Percentiles rank a stretch among this genome's conserved stretches.
phyloP scores from a whole-genome alignment of 495 filamentous ascomycete species.

The Penicillium coprophilum region DNA sequence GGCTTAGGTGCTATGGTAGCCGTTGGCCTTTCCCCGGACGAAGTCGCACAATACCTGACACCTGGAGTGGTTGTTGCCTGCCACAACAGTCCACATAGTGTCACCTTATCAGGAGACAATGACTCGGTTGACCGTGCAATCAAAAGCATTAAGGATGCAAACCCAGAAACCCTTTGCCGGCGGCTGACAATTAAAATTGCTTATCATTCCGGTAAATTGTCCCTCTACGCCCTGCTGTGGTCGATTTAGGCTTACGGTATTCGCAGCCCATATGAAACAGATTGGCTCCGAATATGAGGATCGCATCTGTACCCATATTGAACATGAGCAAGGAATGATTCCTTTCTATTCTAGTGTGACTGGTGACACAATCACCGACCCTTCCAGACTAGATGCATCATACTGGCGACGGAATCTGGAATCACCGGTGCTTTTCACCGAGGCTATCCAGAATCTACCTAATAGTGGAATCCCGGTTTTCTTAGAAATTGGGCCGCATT shows the following conservation, averaged over 20 bases:
- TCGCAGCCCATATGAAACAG: conserved; percentile 14
- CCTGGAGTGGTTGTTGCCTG: conserved; percentile 40
- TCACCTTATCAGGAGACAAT: conserved; percentile 42
- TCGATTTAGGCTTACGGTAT: conserved; percentile 4
- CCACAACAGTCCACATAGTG: conserved; percentile 41
- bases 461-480: conserved; percentile 22
- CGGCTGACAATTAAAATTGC: conserved; percentile 41
- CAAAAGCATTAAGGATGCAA: conserved; percentile 27
- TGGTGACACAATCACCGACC: conserved; percentile 16
- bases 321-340: conserved; percentile 7
- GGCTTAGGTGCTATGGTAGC: conserved; percentile 43
- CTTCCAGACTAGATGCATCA: conserved; percentile 28
- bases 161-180: conserved; percentile 23
- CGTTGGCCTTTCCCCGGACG: conserved; percentile 36
- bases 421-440: conserved; percentile 27
- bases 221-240: background rate
- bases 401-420: conserved; percentile 41
- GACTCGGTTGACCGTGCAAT: conserved; percentile 38
- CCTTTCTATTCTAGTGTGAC: conserved; percentile 31
- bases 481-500: conserved; percentile 64
- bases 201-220: conserved; percentile 46
- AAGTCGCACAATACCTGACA: conserved; percentile 22
- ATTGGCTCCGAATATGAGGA: conserved; percentile 7
- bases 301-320: conserved; percentile 1
- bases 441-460: conserved; percentile 26